Base-by-base conservation (phyloP, 2,329 filamentous ascomycete genomes). In the Aspergillus aculeatus region DNA sequence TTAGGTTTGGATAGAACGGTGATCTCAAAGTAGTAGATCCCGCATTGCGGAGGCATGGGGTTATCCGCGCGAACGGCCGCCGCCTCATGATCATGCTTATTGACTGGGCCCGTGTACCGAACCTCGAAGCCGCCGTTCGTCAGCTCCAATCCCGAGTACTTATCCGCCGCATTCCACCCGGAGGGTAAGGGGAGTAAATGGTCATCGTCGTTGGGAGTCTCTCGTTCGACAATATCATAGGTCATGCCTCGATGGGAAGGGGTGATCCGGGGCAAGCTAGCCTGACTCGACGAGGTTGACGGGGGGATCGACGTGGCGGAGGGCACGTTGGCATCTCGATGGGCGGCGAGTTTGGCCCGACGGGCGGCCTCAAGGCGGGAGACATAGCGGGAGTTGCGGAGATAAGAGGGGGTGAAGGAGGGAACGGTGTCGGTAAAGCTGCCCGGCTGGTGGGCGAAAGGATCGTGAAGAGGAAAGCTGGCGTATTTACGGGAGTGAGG, bases 1-100 rank as follows among this genome's bases (percentile, higher is more conserved):
- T 88, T 87, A 54, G 84, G 85, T 69, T 87, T 86, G 7, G 86
- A 84, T 54, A 88, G 73, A 51, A 91, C 84, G 9, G 84, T 85
- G 35, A 87, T 81, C 69, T 99, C 95, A 71, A 87, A 99, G 74
- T 99, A 99, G 75, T 96, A 99, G 61, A 99, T 89, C 2, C 95
- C 95, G 66, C 91, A 95, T 70, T 96, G 89, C 38, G 87, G 83
- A 4, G 95, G 92, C 86, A 98, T 97, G 52, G 88, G 85, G 73
- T 92, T 83, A 74, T 99, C 90, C 29, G 93, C 86, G 58, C 95
- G 87, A 59, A 96, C 87, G 12, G 91, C 86, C 38, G 87, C 92
- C 19, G 92, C 91, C 73, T 98, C 95, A 70, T 90, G 80, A 12
- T 89, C 86, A 60, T 82, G 78, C 49, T 83, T 82, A 72, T 86